Base-by-base conservation (phyloP, 2,329 filamentous ascomycete genomes). In the Sarocladium brachiariae region DNA sequence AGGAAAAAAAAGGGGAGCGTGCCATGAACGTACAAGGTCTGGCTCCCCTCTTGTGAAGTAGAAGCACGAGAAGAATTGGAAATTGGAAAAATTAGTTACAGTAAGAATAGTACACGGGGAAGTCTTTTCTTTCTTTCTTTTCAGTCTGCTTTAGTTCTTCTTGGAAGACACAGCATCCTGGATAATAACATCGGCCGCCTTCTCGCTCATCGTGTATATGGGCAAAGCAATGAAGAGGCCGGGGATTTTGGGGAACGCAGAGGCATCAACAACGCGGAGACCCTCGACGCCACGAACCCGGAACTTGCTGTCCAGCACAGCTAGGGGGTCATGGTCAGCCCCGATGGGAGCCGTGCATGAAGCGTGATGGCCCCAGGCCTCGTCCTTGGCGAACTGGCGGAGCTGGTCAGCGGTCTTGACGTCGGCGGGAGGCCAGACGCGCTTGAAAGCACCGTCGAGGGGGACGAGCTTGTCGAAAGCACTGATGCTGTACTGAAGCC, bases 191-290 rank as follows among this genome's bases (percentile, higher is more conserved):
- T 82, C 80, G 3, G 77, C 75, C 2, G 80, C 80, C 70, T 83
- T 84, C 67, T 83, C 79, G 23, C 71, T 73, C 16, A 80, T 67
- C 70, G 82, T 80, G 57, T 78, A 81, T 0, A 73, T 77, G 3
- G 78, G 71, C 6, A 76, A 59, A 0, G 70, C 67, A 70, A 81
- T 50, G 68, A 74, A 54, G 3, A 63, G 56, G 16, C 79, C 79
- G 1, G 68, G 68, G 24, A 68, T 78, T 50, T 69, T 68, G 1
- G 78, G 76, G 54, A 76, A 82, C 2, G 74, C 69, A n/a, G 69
- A 74, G 2, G 76, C 78, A 65, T 83, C 80, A 2, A 83, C 79
- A 13, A 81, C 79, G 23, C 80, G 66, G 45, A 83, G 62, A 0
- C 72, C 71, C 2, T 68, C 60, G 1, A 78, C 72, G 3, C 77